Evolutionary conservation across 1,284 basidiomycete genomes (phyloP).

Genomic region (Trametes polyzona): DNA sequence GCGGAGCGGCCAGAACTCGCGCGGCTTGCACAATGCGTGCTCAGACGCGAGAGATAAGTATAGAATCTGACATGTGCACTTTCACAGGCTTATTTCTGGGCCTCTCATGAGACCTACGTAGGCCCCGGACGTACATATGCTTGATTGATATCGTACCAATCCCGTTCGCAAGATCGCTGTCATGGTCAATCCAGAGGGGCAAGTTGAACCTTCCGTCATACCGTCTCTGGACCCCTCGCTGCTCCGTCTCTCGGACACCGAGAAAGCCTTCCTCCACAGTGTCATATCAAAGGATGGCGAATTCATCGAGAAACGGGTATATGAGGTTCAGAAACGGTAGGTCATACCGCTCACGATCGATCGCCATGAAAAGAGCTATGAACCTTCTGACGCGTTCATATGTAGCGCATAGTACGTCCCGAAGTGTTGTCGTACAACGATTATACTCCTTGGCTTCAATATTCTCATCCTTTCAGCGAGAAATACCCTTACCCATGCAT

Average conservation of each 20-base stretch:
- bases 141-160: too few relatives aligned
- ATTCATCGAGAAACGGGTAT: slow-evolving; percentile 26
- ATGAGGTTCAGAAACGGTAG: slow-evolving; percentile 36
- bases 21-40: too few relatives aligned
- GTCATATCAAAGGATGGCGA: slow-evolving; percentile 31
- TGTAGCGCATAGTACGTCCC: slow-evolving; percentile 33
- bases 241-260: slow-evolving; percentile 26
- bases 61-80: not conserved
- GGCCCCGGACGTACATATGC: too few relatives aligned
- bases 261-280: slow-evolving; percentile 32
- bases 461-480: slow-evolving; percentile 19
- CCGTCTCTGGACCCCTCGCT: slow-evolving; percentile 33
- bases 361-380: not conserved
- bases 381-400: not conserved
- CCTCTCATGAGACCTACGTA: not conserved
- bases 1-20: too few relatives aligned
- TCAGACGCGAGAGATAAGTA: not conserved
- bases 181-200: slow-evolving; percentile 19
- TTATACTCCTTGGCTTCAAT: not conserved
- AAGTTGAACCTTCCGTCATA: slow-evolving; percentile 24
- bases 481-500: slow-evolving; percentile 44
- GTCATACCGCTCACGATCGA: not conserved
- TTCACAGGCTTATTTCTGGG: not conserved
- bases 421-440: not conserved
- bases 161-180: not conserved